Percentiles rank a stretch among this genome's conserved stretches.
Evolutionary conservation across 345 rosid genomes (phyloP).

Genomic region (Noccaea bulbosa): DNA sequence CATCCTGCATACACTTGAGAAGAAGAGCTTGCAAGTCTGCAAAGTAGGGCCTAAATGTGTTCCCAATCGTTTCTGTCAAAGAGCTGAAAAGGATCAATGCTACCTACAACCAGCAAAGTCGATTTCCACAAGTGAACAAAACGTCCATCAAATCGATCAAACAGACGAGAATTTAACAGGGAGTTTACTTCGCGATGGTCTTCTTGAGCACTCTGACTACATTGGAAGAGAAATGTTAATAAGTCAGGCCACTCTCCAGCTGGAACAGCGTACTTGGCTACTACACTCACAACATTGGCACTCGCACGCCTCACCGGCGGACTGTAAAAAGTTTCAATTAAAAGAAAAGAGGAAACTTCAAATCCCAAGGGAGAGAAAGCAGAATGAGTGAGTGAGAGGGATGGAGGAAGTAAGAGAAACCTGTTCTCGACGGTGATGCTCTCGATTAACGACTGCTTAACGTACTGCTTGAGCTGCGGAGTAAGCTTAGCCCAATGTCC

Average conservation of each 20-base stretch:
- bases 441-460: conserved; percentile 86
- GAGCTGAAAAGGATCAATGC: conserved; percentile 98
- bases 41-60: conserved; percentile 82
- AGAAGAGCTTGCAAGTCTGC: conserved; percentile 87
- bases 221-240: conserved; percentile 83
- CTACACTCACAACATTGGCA: conserved; percentile 93
- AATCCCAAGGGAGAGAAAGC: not conserved
- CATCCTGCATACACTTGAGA: conserved; percentile 91
- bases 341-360: not conserved
- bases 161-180: not conserved
- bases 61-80: conserved; percentile 94
- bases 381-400: conserved; percentile 10
- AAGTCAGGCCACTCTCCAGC: conserved; percentile 99
- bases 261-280: conserved; percentile 93
- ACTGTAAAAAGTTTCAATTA: conserved; percentile 43
- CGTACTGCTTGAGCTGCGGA: conserved; percentile 76
- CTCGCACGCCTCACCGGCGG: conserved; percentile 96
- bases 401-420: conserved; percentile 38
- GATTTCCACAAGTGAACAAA: not conserved
- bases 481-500: conserved; percentile 99
- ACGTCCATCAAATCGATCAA: not conserved
- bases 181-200: conserved; percentile 89
- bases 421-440: conserved; percentile 96
- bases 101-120: conserved; percentile 52
- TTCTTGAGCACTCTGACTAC: conserved; percentile 96